Conservation (phyloP, 371 early-diverging fungal species). For the Mortierella sp. region DNA sequence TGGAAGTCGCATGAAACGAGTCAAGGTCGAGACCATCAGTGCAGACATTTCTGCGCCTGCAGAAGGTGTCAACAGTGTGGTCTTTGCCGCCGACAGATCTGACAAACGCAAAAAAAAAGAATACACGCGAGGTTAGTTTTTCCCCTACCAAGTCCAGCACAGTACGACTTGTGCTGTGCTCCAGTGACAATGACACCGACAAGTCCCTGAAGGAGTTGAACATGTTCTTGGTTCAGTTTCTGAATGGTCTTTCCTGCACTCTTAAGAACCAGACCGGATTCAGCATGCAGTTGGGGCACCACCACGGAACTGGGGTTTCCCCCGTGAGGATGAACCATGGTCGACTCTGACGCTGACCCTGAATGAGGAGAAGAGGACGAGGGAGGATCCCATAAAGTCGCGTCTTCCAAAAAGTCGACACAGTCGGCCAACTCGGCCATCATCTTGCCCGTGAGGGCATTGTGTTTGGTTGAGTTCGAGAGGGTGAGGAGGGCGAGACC, state of each 20-base stretch:
- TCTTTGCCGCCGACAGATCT: slow-evolving; percentile 67
- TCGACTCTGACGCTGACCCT: slow-evolving; percentile 6
- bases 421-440: slow-evolving; percentile 73
- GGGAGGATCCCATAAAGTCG: no score
- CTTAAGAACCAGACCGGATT: slow-evolving; percentile 28
- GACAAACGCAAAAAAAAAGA: background rate
- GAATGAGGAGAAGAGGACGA: background rate
- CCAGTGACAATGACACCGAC: slow-evolving; percentile 70
- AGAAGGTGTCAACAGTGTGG: slow-evolving; percentile 58
- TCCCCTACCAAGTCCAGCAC: slow-evolving; percentile 70
- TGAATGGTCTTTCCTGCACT: slow-evolving; percentile 18
- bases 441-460: slow-evolving; percentile 79
- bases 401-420: slow-evolving; percentile 60
- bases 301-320: background rate
- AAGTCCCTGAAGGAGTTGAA: slow-evolving; percentile 32
- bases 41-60: slow-evolving; percentile 62
- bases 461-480: slow-evolving; percentile 65
- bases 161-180: slow-evolving; percentile 62
- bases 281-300: slow-evolving; percentile 8
- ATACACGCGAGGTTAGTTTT: background rate
- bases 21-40: slow-evolving; percentile 72
- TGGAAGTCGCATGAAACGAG: slow-evolving; percentile 66
- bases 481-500: slow-evolving; percentile 64
- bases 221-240: slow-evolving; percentile 13
- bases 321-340: background rate